These are phyloP conservation scores for Sicyos baderoa DNA, from an alignment of 306 rosid species.

Conservation along the genomic window DNA sequence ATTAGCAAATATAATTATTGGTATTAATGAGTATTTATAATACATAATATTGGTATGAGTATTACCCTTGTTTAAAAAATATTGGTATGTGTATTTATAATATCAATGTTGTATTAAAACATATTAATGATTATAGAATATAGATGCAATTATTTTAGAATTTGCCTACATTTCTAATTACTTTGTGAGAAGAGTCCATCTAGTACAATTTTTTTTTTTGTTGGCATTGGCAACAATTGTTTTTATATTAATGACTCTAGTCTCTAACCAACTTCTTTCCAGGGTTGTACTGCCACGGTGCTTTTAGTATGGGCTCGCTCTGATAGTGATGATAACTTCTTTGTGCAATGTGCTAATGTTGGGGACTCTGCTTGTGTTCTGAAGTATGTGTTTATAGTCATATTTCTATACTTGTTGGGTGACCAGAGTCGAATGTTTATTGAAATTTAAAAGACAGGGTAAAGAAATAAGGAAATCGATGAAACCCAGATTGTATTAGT, in stretches of 20 bases:
- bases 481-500: too few species aligned
- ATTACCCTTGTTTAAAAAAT: too few species aligned
- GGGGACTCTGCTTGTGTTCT: conserved; percentile 87
- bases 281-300: conserved; percentile 98
- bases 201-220: background rate
- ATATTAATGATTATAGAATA: too few species aligned
- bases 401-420: conserved; percentile 19
- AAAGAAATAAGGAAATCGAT: background rate
- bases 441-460: background rate
- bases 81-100: too few species aligned
- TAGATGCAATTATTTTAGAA: too few species aligned
- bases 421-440: conserved; percentile 11
- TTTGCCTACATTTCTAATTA: too few species aligned
- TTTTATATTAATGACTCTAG: conserved; percentile 7
- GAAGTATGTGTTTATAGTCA: conserved; percentile 44
- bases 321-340: conserved; percentile 47
- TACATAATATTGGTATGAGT: too few species aligned
- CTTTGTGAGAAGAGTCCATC: too few species aligned
- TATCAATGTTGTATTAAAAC: too few species aligned
- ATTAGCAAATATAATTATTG: too few species aligned
- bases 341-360: conserved; percentile 91
- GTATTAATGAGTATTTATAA: too few species aligned
- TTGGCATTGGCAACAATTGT: conserved; percentile 12
- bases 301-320: conserved; percentile 67
- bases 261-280: conserved; percentile 23